These are phyloP conservation scores for Schwanniomyces yamadae DNA, from an alignment of 805 yeast species.

Conservation along the genomic window DNA sequence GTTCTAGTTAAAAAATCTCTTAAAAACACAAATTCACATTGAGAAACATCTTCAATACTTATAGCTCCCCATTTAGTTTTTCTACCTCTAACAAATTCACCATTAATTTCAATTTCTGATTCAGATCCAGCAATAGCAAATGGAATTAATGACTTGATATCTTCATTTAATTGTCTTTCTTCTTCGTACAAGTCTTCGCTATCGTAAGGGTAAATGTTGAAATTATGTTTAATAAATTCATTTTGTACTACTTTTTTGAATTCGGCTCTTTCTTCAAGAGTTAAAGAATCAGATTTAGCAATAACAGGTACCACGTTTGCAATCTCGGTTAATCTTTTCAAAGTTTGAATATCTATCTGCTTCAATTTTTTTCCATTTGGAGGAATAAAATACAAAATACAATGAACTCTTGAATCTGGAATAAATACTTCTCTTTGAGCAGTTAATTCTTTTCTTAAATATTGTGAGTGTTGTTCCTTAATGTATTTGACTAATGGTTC, in stretches of 20 bases:
- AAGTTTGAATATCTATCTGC: slow-evolving; percentile 76
- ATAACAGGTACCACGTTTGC: slow-evolving; percentile 94
- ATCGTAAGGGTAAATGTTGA: slow-evolving; percentile 85
- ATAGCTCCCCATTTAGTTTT: slow-evolving; percentile 92
- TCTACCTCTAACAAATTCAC: slow-evolving; percentile 83
- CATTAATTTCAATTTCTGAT: slow-evolving; percentile 69
- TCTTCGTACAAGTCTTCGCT: slow-evolving; percentile 65
- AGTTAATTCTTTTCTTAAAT: slow-evolving; percentile 88
- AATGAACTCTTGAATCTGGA: slow-evolving; percentile 89
- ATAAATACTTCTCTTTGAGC: slow-evolving; percentile 86
- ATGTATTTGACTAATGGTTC: slow-evolving; percentile 92
- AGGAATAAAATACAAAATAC: slow-evolving; percentile 84
- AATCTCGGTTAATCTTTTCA: slow-evolving; percentile 81
- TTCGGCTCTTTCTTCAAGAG: slow-evolving; percentile 75
- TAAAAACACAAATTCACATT: slow-evolving; percentile 92
- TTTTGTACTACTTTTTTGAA: slow-evolving; percentile 76
- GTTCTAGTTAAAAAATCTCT: slow-evolving; percentile 94
- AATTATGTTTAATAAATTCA: slow-evolving; percentile 70
- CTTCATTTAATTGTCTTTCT: slow-evolving; percentile 70
- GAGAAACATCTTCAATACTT: slow-evolving; percentile 90
- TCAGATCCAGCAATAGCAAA: slow-evolving; percentile 95
- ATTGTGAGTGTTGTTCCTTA: slow-evolving; percentile 91
- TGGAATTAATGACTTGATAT: slow-evolving; percentile 74
- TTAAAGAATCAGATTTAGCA: slow-evolving; percentile 89
- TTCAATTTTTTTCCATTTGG: slow-evolving; percentile 87